A percentile compares a stretch with the other conserved stretches of the same genome.
These are phyloP conservation scores for Excoecaria agallocha DNA, from an alignment of 345 rosid species.

Conservation along the genomic window DNA sequence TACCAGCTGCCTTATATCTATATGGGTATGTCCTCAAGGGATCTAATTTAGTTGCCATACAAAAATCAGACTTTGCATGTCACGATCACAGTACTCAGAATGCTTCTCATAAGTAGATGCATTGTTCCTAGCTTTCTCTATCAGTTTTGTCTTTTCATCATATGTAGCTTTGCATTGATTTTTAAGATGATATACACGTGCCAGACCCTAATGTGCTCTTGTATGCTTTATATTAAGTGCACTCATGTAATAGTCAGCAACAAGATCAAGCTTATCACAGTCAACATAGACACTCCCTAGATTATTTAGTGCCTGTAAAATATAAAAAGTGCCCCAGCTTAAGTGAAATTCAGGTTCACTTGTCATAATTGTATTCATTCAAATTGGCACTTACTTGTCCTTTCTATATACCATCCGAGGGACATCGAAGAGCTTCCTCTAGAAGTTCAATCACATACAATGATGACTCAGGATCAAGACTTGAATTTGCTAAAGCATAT, in stretches of 20 bases:
- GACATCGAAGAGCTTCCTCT: conserved; percentile 88
- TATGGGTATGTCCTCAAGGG: conserved; percentile 91
- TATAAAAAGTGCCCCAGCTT: conserved; percentile 4
- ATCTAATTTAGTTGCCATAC: conserved; percentile 71
- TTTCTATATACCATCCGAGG: conserved; percentile 92
- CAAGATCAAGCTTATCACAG: conserved; percentile 81
- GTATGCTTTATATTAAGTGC: conserved; percentile 95
- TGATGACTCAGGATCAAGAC: conserved; percentile 60
- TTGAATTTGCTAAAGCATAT: conserved; percentile 70
- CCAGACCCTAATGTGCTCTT: conserved; percentile 92
- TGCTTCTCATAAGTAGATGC: conserved; percentile 93
- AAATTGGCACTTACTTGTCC: conserved; percentile 69
- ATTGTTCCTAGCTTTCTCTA: too few species aligned
- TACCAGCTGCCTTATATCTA: conserved; percentile 95
- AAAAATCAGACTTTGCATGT: conserved; percentile 79
- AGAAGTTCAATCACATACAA: conserved; percentile 64
- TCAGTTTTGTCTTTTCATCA: conserved; percentile 93
- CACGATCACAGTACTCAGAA: conserved; percentile 87
- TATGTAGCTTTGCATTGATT: conserved; percentile 76
- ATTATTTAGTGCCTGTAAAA: conserved; percentile 80
- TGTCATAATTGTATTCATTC: too few species aligned
- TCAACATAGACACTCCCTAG: conserved; percentile 78
- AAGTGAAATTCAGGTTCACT: background rate
- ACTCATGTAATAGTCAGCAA: conserved; percentile 74
- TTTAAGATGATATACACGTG: conserved; percentile 83